Base-by-base conservation (phyloP, 208 protist genomes). In the Crithidia mellificae region DNA sequence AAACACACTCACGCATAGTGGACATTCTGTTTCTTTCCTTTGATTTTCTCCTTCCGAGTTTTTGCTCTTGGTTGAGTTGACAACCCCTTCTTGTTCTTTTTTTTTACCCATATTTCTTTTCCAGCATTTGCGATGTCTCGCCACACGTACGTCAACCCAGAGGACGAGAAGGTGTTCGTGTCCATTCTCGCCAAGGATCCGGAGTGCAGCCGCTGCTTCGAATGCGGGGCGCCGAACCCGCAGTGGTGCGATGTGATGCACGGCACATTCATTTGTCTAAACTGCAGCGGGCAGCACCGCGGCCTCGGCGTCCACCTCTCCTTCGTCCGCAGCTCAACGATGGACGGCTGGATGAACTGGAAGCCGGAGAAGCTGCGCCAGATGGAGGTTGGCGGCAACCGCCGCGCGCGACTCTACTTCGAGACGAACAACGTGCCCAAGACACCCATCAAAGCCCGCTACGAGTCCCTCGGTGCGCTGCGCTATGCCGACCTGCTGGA, bases 271-370 rank as follows among this genome's bases (percentile, higher is more conserved):
- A 89, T 97, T 25, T 97, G 93, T 61, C 80, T 97, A 4, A 88
- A 96, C 25, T 97, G 93, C 74, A 92, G 86, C 38, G 93, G 93
- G 29, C 78, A 94, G 27, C 96, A 98, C 80, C 84, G 96, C 49
- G 86, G 89, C 54, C 88, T 98, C 7, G 96, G 96, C 38, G 93
- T 97, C 29, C 96, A 98, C 80, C 80, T 98, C 34, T 93, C 80
- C 46, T 96, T 98, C 81, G 93, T 98, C 24, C 90, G 91, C 15
- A 98, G 94, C 74, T 80, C 86, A 49, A 97, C 92, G 9, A 95
- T 98, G 80, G 97, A 98, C 71, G 81, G 83, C 17, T 98, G 95
- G 95, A 77, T 63, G 19, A 83, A 88, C 66, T 97, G 93, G 91
- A 84, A 87, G 30, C 93, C 93, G 38, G 84, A 90, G 63, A 97